Conservation (phyloP, 805 yeast species). For the Hanseniaspora vineae region DNA sequence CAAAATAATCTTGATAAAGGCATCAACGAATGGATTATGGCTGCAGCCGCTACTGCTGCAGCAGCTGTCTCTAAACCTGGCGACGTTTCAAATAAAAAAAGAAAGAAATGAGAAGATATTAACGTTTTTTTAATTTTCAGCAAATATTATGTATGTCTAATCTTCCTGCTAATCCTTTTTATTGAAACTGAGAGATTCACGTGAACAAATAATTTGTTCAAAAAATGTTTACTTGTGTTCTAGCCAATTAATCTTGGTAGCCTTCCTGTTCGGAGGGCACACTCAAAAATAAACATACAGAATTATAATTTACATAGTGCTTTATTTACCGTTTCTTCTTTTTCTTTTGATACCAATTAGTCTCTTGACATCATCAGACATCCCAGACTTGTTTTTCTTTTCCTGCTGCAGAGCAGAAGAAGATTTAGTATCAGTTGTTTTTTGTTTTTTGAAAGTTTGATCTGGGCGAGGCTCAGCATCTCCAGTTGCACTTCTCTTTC, state of each 20-base stretch:
- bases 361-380: conserved; percentile 45
- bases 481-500: conserved; percentile 16
- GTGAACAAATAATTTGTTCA: no score
- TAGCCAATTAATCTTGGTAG: no score
- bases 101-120: conserved; percentile 11
- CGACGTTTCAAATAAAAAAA: conserved; percentile 20
- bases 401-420: conserved; percentile 27
- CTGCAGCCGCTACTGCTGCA: conserved; percentile 28
- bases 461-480: conserved; percentile 14
- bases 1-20: conserved; percentile 17
- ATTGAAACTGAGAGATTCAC: no score
- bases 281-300: no score
- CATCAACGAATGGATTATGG: conserved; percentile 23
- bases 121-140: no score
- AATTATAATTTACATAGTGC: background rate
- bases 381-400: conserved; percentile 22
- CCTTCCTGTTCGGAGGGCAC: no score
- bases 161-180: no score
- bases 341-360: conserved; percentile 59
- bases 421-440: conserved; percentile 12
- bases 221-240: no score
- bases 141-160: no score
- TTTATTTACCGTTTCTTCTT: conserved; percentile 39
- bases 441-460: conserved; percentile 7
- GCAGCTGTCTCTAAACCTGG: conserved; percentile 20